Percentiles rank a stretch among this genome's conserved stretches.
Conservation (phyloP, 2,329 filamentous ascomycete species). For the Aureobasidium sp. region DNA sequence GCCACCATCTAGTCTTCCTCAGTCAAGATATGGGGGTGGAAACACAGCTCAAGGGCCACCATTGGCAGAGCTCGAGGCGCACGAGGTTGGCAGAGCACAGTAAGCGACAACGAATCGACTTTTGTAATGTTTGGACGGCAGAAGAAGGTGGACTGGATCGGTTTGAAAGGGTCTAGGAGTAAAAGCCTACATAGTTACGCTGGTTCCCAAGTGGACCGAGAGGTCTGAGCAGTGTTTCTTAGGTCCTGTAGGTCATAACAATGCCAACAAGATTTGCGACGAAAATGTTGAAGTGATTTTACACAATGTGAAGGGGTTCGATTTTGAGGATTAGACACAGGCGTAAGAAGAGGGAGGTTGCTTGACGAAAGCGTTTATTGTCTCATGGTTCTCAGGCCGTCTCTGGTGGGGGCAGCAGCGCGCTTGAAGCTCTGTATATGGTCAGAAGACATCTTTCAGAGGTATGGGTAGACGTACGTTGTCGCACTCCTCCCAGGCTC, state of each 20-base stretch:
- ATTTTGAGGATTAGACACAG: slow-evolving; percentile 13
- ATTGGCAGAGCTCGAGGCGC: slow-evolving; percentile 8
- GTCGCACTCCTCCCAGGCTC: slow-evolving; percentile 98
- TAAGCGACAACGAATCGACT: not conserved
- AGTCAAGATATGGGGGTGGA: not conserved
- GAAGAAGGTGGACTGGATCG: not conserved
- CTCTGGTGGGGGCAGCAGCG: slow-evolving; percentile 40
- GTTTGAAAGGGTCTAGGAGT: not conserved
- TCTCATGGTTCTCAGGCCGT: slow-evolving; percentile 43
- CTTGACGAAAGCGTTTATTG: slow-evolving; percentile 25
- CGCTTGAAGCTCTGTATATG: slow-evolving; percentile 44
- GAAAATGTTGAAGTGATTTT: not conserved
- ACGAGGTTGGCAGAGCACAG: slow-evolving; percentile 7
- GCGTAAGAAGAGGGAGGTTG: slow-evolving; percentile 3
- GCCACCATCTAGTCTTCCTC: slow-evolving; percentile 13
- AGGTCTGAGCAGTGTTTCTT: not conserved
- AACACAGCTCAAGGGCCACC: not conserved
- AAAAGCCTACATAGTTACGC: not conserved
- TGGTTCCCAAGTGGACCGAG: not conserved
- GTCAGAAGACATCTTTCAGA: not conserved
- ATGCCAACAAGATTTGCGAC: not conserved
- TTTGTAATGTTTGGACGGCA: not conserved
- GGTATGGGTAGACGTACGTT: slow-evolving; percentile 39
- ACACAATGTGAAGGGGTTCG: not conserved
- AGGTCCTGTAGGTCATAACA: not conserved